Conservation (phyloP, 768 basidiomycete genomes). For the Tremella fuciformis region DNA sequence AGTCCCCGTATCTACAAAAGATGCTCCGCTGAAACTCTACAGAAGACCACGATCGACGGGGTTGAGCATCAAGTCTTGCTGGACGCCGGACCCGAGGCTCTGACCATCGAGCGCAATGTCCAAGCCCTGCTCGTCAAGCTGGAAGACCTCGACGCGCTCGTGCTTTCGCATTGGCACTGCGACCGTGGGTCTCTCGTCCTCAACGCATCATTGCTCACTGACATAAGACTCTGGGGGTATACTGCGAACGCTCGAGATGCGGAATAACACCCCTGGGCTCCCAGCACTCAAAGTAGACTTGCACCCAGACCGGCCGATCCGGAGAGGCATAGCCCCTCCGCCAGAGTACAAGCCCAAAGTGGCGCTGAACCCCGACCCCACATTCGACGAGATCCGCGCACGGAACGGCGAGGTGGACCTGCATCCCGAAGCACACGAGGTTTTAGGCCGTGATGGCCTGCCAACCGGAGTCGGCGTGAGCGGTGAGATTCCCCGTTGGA, state of each 20-base stretch:
- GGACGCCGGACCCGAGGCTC: constrained; percentile 78
- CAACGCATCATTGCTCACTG: constrained; percentile 3
- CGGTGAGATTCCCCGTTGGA: constrained; percentile 72
- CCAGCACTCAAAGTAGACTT: constrained; percentile 62
- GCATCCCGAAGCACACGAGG: constrained; percentile 62
- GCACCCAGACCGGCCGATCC: constrained; percentile 71
- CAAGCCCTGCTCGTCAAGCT: constrained; percentile 61
- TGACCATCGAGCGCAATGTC: constrained; percentile 70
- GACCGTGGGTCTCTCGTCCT: constrained; percentile 53
- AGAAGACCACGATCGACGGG: constrained; percentile 60
- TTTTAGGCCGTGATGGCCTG: constrained; percentile 57
- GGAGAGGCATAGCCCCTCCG: constrained; percentile 70
- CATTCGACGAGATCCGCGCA: constrained; percentile 63
- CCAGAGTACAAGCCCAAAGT: constrained; percentile 61
- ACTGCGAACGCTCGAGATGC: constrained; percentile 32
- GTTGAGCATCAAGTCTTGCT: constrained; percentile 64
- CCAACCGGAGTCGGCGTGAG: constrained; percentile 64
- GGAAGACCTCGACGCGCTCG: constrained; percentile 61
- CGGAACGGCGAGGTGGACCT: constrained; percentile 62
- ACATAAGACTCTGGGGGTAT: constrained; percentile 63
- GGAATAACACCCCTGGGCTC: constrained; percentile 18
- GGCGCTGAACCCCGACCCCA: constrained; percentile 67
- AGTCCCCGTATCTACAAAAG: constrained; percentile 28
- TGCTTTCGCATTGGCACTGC: constrained; percentile 73
- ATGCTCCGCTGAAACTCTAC: constrained; percentile 49